Percentiles rank a stretch among this genome's conserved stretches.
These are phyloP conservation scores for Neobulgaria alba DNA, from an alignment of 2,329 filamentous ascomycete genomes.

Conservation along the genomic window DNA sequence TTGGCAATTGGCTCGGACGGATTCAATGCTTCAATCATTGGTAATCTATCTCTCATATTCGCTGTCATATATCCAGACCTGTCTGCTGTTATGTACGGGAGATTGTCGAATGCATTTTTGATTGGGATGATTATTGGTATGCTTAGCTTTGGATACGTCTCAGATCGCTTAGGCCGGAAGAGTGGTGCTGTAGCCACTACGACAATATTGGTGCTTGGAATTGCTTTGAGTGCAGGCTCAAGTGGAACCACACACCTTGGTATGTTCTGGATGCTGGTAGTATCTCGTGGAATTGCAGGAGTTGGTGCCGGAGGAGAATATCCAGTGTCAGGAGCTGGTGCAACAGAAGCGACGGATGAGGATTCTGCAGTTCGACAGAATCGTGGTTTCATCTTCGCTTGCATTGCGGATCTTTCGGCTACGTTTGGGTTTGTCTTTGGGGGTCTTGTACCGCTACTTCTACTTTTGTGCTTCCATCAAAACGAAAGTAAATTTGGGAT, in stretches of 20 bases:
- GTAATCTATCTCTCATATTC: too few relatives aligned
- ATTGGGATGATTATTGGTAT: slow-evolving; percentile 50
- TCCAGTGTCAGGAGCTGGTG: slow-evolving; percentile 40
- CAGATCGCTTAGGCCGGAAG: slow-evolving; percentile 40
- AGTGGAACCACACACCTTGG: slow-evolving; percentile 31
- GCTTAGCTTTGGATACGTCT: slow-evolving; percentile 42
- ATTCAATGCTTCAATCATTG: slow-evolving; percentile 38
- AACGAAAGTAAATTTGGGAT: slow-evolving; percentile 32
- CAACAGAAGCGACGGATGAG: slow-evolving; percentile 47
- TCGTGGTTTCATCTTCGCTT: slow-evolving; percentile 48
- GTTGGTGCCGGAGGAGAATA: slow-evolving; percentile 44
- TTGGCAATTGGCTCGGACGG: slow-evolving; percentile 39
- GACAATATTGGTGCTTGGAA: slow-evolving; percentile 30
- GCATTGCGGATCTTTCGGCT: slow-evolving; percentile 42
- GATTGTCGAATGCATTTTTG: slow-evolving; percentile 44
- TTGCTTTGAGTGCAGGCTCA: slow-evolving; percentile 38
- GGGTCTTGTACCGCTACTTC: slow-evolving; percentile 40
- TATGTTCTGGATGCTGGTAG: slow-evolving; percentile 38
- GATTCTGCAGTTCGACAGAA: slow-evolving; percentile 34
- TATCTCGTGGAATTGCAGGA: slow-evolving; percentile 37
- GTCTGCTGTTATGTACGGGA: too few relatives aligned
- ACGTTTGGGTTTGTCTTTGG: slow-evolving; percentile 43
- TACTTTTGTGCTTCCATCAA: slow-evolving; percentile 41
- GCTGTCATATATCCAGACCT: slow-evolving; percentile 36
- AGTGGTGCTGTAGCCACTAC: slow-evolving; percentile 41